A percentile compares a stretch with the other conserved stretches of the same genome.
phyloP scores from a whole-genome alignment of 1,284 basidiomycete species.

The Cutaneotrichosporon arboriforme region DNA sequence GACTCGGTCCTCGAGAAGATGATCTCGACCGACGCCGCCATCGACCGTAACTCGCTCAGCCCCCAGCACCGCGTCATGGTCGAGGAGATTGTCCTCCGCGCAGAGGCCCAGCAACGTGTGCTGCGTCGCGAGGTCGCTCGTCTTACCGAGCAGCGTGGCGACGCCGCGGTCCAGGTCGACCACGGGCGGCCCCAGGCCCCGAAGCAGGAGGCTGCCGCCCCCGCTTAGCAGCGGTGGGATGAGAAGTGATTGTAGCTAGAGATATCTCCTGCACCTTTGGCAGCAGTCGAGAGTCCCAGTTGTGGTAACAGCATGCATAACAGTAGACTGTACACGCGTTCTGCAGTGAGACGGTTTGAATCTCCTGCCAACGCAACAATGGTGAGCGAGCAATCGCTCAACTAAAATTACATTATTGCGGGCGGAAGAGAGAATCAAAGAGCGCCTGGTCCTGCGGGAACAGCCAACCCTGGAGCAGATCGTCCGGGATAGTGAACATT shows the following conservation, averaged over 20 bases:
- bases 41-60: conserved; percentile 13
- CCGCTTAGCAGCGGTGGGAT: too few relatives aligned
- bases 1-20: conserved; percentile 14
- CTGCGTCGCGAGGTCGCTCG: conserved; percentile 16
- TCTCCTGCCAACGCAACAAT: too few relatives aligned
- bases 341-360: too few relatives aligned
- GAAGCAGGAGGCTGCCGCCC: too few relatives aligned
- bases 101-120: conserved; percentile 21
- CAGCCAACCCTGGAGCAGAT: conserved; percentile 2
- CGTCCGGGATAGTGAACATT: conserved; percentile 3
- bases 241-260: too few relatives aligned
- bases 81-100: conserved; percentile 17
- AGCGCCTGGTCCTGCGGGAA: conserved; percentile 3
- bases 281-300: too few relatives aligned
- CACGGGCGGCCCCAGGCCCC: too few relatives aligned
- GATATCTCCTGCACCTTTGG: too few relatives aligned
- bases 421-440: conserved; percentile 1
- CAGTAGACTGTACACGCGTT: neutral
- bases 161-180: conserved; percentile 5
- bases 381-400: too few relatives aligned
- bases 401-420: neutral
- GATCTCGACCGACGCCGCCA: conserved; percentile 10
- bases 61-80: conserved; percentile 13
- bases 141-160: conserved; percentile 11
- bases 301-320: too few relatives aligned